These are phyloP conservation scores for Didymella lethalis DNA, from an alignment of 2,329 filamentous ascomycete genomes.

Conservation along the genomic window DNA sequence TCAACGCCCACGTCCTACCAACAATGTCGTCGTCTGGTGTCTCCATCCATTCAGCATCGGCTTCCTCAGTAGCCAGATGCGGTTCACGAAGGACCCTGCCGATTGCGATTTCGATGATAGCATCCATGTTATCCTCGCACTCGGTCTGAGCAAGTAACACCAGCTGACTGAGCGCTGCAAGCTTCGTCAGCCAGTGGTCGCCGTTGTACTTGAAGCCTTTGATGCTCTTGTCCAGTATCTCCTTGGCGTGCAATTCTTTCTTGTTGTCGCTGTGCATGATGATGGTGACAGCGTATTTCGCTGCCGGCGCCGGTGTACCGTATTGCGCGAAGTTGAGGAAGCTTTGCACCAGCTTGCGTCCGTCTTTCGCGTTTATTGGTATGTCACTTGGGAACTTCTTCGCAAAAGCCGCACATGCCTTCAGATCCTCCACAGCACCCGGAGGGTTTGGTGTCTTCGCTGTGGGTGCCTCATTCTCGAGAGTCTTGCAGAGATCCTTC, in stretches of 20 bases:
- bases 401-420: slow-evolving; percentile 91
- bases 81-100: slow-evolving; percentile 76
- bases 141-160: slow-evolving; percentile 77
- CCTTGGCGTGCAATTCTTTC: slow-evolving; percentile 85
- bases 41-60: slow-evolving; percentile 61
- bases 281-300: slow-evolving; percentile 94
- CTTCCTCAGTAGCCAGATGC: slow-evolving; percentile 62
- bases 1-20: slow-evolving; percentile 84
- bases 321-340: slow-evolving; percentile 84
- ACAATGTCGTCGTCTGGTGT: slow-evolving; percentile 80
- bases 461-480: slow-evolving; percentile 81
- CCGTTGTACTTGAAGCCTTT: slow-evolving; percentile 77
- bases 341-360: slow-evolving; percentile 81
- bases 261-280: slow-evolving; percentile 78
- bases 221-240: slow-evolving; percentile 78
- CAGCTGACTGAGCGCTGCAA: slow-evolving; percentile 76
- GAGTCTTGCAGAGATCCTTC: slow-evolving; percentile 85
- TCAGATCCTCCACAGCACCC: slow-evolving; percentile 85
- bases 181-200: slow-evolving; percentile 75
- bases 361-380: slow-evolving; percentile 62
- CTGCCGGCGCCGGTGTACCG: slow-evolving; percentile 80
- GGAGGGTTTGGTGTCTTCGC: slow-evolving; percentile 72
- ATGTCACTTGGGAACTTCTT: slow-evolving; percentile 85
- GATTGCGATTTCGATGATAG: slow-evolving; percentile 80
- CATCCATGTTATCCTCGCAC: slow-evolving; percentile 72